These are phyloP conservation scores for Rosa chinensis DNA, from an alignment of 306 rosid species.

Conservation along the genomic window DNA sequence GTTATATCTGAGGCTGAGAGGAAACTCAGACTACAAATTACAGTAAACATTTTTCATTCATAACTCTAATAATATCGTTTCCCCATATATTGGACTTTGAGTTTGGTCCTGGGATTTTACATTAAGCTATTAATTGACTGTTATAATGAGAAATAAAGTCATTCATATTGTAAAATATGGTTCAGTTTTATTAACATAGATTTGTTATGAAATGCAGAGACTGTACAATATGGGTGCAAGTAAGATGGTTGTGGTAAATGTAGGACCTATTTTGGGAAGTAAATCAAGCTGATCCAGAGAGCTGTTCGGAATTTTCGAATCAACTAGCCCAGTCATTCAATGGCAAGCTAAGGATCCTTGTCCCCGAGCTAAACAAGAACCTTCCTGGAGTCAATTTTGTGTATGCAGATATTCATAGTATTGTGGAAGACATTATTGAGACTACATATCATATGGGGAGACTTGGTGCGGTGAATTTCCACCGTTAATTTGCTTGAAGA, in stretches of 20 bases:
- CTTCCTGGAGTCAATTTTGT: constrained; percentile 50
- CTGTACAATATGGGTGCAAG: constrained; percentile 62
- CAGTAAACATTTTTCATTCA: constrained; percentile 10
- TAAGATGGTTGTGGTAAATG: constrained; percentile 59
- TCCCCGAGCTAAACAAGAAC: constrained; percentile 39
- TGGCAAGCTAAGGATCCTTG: constrained; percentile 42
- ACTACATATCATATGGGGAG: constrained; percentile 48
- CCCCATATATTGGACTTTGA: no score
- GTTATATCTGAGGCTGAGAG: constrained; percentile 24
- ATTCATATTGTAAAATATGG: background rate
- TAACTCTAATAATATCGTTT: no score
- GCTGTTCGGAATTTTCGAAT: constrained; percentile 48
- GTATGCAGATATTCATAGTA: constrained; percentile 62
- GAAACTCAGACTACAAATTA: constrained; percentile 47
- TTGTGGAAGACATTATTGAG: constrained; percentile 50
- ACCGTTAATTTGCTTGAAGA: background rate
- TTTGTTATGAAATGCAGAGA: constrained; percentile 40
- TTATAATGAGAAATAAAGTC: background rate
- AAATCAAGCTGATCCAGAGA: constrained; percentile 45
- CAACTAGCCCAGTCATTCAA: constrained; percentile 52
- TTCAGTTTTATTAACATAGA: background rate
- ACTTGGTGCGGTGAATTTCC: background rate
- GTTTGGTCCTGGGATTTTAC: no score
- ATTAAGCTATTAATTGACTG: background rate
- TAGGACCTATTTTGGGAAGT: constrained; percentile 81